A percentile compares a stretch with the other conserved stretches of the same genome.
phyloP scores from a whole-genome alignment of 805 yeast genomes.

The Phaffomyces antillensis region DNA sequence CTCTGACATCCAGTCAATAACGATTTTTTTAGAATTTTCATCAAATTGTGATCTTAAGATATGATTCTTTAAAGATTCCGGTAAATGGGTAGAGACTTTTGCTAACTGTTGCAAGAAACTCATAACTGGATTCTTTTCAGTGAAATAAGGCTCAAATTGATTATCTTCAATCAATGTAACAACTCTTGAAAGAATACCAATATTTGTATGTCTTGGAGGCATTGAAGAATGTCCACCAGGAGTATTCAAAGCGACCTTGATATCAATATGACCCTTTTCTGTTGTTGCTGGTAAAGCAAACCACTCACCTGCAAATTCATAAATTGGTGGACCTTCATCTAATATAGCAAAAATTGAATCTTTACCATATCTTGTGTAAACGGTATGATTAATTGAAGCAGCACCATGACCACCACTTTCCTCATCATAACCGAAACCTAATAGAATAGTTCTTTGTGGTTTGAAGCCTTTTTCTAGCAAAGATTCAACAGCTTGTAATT shows the following conservation, averaged over 20 bases:
- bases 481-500: too few relatives aligned
- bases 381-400: conserved; percentile 32
- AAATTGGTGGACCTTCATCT: conserved; percentile 57
- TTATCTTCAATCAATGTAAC: conserved; percentile 47
- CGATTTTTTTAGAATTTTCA: conserved; percentile 28
- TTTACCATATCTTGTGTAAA: conserved; percentile 44
- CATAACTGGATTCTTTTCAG: conserved; percentile 53
- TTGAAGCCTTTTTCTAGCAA: conserved; percentile 41
- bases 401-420: conserved; percentile 44
- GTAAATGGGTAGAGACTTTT: conserved; percentile 30
- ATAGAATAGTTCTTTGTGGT: conserved; percentile 54
- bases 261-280: conserved; percentile 32
- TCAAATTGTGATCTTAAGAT: conserved; percentile 30
- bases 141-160: conserved; percentile 39
- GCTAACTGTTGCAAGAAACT: conserved; percentile 53
- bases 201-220: conserved; percentile 79
- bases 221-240: conserved; percentile 76
- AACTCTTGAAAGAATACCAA: conserved; percentile 64
- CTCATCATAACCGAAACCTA: conserved; percentile 76
- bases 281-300: conserved; percentile 44
- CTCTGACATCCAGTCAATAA: conserved; percentile 21
- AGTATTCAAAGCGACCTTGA: conserved; percentile 43
- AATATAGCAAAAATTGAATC: conserved; percentile 54
- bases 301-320: conserved; percentile 30
- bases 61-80: conserved; percentile 21